A percentile compares a stretch with the other conserved stretches of the same genome.
phyloP scores from a whole-genome alignment of 2,329 filamentous ascomycete species.

The Fusarium devonianum region DNA sequence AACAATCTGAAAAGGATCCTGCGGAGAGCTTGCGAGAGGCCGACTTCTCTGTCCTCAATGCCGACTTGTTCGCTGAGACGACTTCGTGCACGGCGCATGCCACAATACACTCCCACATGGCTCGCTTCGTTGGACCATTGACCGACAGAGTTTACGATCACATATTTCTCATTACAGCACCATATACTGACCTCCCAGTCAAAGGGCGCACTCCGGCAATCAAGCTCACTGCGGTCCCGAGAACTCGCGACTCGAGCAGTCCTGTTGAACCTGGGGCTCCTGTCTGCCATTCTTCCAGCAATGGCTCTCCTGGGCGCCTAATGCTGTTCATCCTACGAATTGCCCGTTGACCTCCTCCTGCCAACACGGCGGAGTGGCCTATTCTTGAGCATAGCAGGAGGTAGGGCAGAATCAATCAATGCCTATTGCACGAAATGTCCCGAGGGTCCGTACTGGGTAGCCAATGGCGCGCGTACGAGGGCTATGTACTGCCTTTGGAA shows the following conservation, averaged over 20 bases:
- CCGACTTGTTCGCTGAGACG: conserved; percentile 39
- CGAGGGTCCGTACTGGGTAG: conserved; percentile 49
- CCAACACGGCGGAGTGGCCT: conserved; percentile 31
- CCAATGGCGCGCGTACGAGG: conserved; percentile 49
- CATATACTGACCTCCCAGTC: conserved; percentile 42
- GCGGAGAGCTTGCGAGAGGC: conserved; percentile 43
- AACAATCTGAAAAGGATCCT: conserved; percentile 48
- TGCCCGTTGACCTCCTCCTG: conserved; percentile 33
- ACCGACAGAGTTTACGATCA: conserved; percentile 5
- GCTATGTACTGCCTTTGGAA: conserved; percentile 44
- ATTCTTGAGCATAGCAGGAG: conserved; percentile 22
- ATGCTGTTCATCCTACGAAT: conserved; percentile 32
- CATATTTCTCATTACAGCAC: conserved; percentile 29
- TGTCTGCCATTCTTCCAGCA: conserved; percentile 2
- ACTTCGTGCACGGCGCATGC: conserved; percentile 47
- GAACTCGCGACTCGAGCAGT: conserved; percentile 29
- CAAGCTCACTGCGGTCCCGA: conserved; percentile 46
- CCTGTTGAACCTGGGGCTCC: background rate
- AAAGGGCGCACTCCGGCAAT: conserved; percentile 42
- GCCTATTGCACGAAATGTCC: conserved; percentile 45
- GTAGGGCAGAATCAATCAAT: conserved; percentile 27
- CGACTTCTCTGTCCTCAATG: conserved; percentile 41
- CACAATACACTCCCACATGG: conserved; percentile 48
- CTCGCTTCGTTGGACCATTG: conserved; percentile 14
- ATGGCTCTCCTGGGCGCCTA: conserved; percentile 30